These are phyloP conservation scores for Brassica napus DNA, from an alignment of 345 rosid genomes.

Conservation along the genomic window Da-Ae NC_063450.1:45394501-45395000, in stretches of 20 bases:
- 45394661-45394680: conserved; percentile 67
- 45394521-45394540: background rate
- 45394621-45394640: conserved; percentile 43
- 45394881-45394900: conserved; percentile 10
- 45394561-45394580: background rate
- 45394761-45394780: background rate
- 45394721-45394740: background rate
- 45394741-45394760: background rate
- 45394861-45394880: conserved; percentile 27
- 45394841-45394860: background rate
- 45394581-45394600: too few relatives aligned
- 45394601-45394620: background rate
- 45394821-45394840: background rate
- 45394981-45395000: background rate
- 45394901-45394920: background rate
- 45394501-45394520: background rate
- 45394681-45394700: background rate
- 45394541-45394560: background rate
- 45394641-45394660: conserved; percentile 80
- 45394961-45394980: conserved; percentile 19
- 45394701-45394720: background rate
- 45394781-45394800: conserved; percentile 24
- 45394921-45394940: background rate
- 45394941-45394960: background rate
- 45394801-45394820: conserved; percentile 1